Percentiles rank a stretch among this genome's conserved stretches.
phyloP scores from a whole-genome alignment of 169 alveolate species.

The Cryptosporidium bovis region DNA sequence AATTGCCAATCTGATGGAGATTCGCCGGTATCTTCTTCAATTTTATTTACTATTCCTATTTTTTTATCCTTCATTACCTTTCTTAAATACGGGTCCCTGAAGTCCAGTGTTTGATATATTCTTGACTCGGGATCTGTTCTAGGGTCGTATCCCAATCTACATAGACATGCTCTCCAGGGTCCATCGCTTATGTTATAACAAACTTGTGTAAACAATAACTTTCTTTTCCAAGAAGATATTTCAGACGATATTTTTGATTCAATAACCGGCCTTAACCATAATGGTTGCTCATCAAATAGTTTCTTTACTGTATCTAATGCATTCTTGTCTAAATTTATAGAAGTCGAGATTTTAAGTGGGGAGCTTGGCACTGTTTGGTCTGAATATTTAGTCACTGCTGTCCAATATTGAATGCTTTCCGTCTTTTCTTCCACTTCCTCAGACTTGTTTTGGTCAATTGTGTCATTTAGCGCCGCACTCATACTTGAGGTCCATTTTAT shows the following conservation, averaged over 20 bases:
- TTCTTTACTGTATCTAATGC: constrained; percentile 47
- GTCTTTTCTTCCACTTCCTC: constrained; percentile 30
- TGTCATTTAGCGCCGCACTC: not conserved
- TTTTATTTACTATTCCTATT: constrained; percentile 35
- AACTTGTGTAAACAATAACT: constrained; percentile 78
- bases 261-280: constrained; percentile 79
- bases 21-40: constrained; percentile 54
- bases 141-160: constrained; percentile 81
- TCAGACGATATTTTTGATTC: constrained; percentile 76
- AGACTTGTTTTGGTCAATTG: not conserved
- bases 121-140: constrained; percentile 78
- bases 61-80: constrained; percentile 73
- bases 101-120: constrained; percentile 80
- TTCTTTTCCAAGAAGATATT: constrained; percentile 78
- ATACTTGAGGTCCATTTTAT: constrained; percentile 27
- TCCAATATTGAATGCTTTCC: constrained; percentile 52
- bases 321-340: constrained; percentile 40
- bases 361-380: constrained; percentile 30
- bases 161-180: constrained; percentile 82
- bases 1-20: constrained; percentile 72
- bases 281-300: constrained; percentile 77
- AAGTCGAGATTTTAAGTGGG: constrained; percentile 47
- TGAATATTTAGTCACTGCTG: constrained; percentile 35
- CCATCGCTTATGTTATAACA: constrained; percentile 80
- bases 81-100: constrained; percentile 77